phyloP scores from a whole-genome alignment of 306 rosid genomes.

The Quercus berberidifolia region DNA sequence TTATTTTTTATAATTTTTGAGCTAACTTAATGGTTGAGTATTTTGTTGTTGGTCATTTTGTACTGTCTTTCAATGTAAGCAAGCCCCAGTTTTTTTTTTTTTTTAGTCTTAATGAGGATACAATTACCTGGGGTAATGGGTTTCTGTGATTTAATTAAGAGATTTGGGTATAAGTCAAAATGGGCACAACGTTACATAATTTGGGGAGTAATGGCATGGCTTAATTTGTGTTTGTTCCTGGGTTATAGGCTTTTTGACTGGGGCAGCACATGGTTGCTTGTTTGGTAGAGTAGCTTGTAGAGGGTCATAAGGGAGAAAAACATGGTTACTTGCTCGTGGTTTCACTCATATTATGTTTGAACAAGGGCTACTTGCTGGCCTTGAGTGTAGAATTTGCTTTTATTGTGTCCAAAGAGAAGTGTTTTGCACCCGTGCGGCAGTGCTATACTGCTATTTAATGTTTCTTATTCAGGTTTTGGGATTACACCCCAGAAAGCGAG shows the following conservation, averaged over 20 bases:
- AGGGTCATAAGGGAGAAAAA: conserved; percentile 28
- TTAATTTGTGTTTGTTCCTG: neutral
- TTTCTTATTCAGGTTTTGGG: neutral
- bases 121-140: conserved; percentile 1
- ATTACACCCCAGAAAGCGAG: neutral
- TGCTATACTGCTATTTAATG: neutral
- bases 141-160: neutral
- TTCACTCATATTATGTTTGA: conserved; percentile 15
- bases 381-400: conserved; percentile 11
- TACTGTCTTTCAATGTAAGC: conserved; percentile 21
- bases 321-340: conserved; percentile 37
- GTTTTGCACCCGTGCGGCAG: neutral
- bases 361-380: conserved; percentile 15
- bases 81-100: conserved; percentile 11
- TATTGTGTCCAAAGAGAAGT: conserved; percentile 2
- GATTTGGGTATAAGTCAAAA: conserved; percentile 3
- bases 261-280: conserved; percentile 34
- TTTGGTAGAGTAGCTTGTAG: conserved; percentile 21
- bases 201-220: neutral
- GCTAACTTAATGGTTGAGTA: conserved; percentile 13
- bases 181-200: conserved; percentile 17
- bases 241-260: conserved; percentile 18
- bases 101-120: neutral
- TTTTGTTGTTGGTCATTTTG: conserved; percentile 9
- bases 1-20: neutral